phyloP scores from a whole-genome alignment of 441 rosid species.

The Rhodomyrtus psidioides region DNA sequence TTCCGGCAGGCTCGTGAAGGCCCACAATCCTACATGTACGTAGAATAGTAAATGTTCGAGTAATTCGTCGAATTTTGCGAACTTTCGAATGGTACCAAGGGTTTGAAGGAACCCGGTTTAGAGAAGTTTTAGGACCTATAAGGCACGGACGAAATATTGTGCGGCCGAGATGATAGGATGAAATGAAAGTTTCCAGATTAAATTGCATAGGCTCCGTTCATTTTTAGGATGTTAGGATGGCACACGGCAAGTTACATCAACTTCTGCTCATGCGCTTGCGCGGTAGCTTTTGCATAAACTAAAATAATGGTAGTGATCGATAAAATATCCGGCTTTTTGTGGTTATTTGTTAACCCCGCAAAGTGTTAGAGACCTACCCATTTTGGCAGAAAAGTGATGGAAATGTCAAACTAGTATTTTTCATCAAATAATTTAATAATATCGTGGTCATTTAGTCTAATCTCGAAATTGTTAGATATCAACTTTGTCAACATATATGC shows the following conservation, averaged over 20 bases:
- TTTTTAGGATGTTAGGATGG: not conserved
- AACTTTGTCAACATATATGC: not conserved
- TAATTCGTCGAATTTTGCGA: not conserved
- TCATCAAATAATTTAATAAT: not conserved
- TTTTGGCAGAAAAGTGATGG: not conserved
- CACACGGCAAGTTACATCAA: not conserved
- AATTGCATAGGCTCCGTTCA: not conserved
- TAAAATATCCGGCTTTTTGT: not conserved
- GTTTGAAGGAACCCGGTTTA: not conserved
- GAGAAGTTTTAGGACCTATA: not conserved
- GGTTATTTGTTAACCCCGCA: too few species aligned
- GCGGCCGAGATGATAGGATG: not conserved
- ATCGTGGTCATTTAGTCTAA: not conserved
- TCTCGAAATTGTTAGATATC: not conserved
- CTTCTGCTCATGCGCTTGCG: not conserved
- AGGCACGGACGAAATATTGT: not conserved
- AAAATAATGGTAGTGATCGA: not conserved
- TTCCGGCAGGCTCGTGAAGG: not conserved
- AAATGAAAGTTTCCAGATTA: not conserved
- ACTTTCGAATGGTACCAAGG: too few species aligned
- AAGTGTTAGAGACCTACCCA: not conserved
- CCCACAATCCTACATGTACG: not conserved
- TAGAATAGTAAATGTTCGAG: not conserved
- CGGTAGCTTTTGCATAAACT: accelerated
- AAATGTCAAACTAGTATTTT: not conserved